Evolutionary conservation across 2,329 filamentous ascomycete genomes (phyloP).

Genomic region (Curvularia spicifera): DNA sequence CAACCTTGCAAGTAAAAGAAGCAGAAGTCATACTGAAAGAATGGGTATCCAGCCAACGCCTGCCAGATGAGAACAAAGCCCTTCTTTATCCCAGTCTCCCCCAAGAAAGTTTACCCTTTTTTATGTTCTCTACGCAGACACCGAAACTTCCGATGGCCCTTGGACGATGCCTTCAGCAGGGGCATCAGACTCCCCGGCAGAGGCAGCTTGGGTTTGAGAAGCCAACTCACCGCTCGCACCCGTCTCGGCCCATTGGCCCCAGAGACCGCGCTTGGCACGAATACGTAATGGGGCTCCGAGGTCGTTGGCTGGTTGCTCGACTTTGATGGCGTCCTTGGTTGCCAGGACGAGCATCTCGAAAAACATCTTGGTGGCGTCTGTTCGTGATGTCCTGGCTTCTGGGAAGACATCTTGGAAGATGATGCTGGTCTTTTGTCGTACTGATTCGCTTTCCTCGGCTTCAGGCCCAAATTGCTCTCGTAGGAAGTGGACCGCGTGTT

Average conservation of each 20-base stretch:
- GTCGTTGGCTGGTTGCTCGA: conserved; percentile 76
- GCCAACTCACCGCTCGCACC: conserved; percentile 38
- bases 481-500: conserved; percentile 93
- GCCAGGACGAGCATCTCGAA: conserved; percentile 95
- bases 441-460: conserved; percentile 68
- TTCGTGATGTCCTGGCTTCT: conserved; percentile 77
- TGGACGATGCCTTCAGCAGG: conserved; percentile 31
- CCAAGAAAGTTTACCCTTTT: conserved; percentile 16
- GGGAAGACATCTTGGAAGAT: conserved; percentile 92
- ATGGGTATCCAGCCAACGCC: conserved; percentile 46
- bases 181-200: conserved; percentile 26
- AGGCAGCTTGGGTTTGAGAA: conserved; percentile 28
- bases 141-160: conserved; percentile 29
- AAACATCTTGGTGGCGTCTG: conserved; percentile 99
- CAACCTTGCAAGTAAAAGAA: conserved; percentile 12
- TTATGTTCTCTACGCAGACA: conserved; percentile 24
- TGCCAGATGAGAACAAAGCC: conserved; percentile 25
- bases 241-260: conserved; percentile 93
- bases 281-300: conserved; percentile 84
- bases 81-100: conserved; percentile 1
- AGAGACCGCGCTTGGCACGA: conserved; percentile 90
- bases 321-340: conserved; percentile 97
- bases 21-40: conserved; percentile 25
- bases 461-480: conserved; percentile 84
- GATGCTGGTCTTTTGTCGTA: conserved; percentile 76